Conservation (phyloP, 805 yeast species). For the Pichia insulana region DNA sequence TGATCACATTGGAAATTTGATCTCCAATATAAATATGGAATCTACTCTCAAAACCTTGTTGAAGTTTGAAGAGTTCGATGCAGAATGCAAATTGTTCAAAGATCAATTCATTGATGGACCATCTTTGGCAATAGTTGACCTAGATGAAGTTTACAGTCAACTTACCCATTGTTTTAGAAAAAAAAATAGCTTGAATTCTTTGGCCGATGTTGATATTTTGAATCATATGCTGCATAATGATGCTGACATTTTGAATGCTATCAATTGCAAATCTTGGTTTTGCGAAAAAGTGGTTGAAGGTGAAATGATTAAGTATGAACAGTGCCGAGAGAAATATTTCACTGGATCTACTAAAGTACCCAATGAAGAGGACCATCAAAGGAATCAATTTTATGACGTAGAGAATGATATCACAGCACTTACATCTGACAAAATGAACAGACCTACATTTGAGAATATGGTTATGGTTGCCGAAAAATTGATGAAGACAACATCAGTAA, state of each 20-base stretch:
- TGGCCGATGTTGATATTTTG: not conserved
- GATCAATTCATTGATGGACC: conserved; percentile 5
- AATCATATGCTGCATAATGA: conserved; percentile 7
- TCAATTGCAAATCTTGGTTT: conserved; percentile 38
- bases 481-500: not conserved
- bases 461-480: not conserved
- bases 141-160: no score
- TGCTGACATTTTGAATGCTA: conserved; percentile 13
- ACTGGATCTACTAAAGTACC: conserved; percentile 29
- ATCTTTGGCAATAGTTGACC: no score
- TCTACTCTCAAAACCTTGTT: not conserved
- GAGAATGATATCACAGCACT: conserved; percentile 12
- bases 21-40: conserved; percentile 1
- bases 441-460: conserved; percentile 2
- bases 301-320: conserved; percentile 62
- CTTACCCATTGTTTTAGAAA: no score
- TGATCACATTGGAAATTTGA: not conserved
- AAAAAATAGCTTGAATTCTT: no score
- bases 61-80: conserved; percentile 1
- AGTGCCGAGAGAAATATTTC: conserved; percentile 68
- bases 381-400: no score
- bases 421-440: conserved; percentile 6
- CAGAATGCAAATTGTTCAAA: not conserved
- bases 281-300: conserved; percentile 54
- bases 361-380: conserved; percentile 26